These are phyloP conservation scores for Talaromyces adpressus DNA, from an alignment of 495 filamentous ascomycete species.

Conservation along the genomic window DNA sequence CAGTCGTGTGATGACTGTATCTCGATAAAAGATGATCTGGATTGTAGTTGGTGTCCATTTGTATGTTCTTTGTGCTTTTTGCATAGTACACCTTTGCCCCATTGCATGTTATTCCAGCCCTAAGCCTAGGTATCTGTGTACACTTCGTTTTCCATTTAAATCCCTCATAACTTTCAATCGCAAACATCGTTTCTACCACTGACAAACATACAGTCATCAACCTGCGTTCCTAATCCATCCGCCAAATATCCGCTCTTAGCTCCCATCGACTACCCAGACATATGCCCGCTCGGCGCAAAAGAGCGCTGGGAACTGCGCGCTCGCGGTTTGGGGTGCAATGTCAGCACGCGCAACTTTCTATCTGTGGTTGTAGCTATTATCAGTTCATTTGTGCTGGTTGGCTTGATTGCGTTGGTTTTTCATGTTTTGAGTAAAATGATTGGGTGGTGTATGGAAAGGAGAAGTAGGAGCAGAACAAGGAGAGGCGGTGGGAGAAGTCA, in stretches of 20 bases:
- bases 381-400: conserved; percentile 25
- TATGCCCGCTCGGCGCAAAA: conserved; percentile 40
- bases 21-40: conserved; percentile 18
- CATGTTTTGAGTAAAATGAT: conserved; percentile 19
- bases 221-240: conserved; percentile 41
- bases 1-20: conserved; percentile 40
- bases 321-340: conserved; percentile 40
- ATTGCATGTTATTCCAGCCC: conserved; percentile 6
- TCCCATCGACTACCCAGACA: conserved; percentile 31
- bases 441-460: conserved; percentile 14
- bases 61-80: conserved; percentile 25
- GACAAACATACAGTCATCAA: conserved; percentile 31
- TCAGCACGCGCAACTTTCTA: conserved; percentile 42
- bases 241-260: conserved; percentile 36
- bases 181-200: too few species aligned
- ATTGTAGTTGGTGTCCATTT: conserved; percentile 50
- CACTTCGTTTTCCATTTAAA: background rate
- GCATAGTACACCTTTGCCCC: conserved; percentile 1
- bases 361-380: conserved; percentile 31
- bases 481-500: background rate
- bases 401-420: conserved; percentile 19
- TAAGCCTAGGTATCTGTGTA: background rate
- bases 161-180: background rate
- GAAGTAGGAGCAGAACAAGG: conserved; percentile 7
- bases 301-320: conserved; percentile 49